These are phyloP conservation scores for Lachancea cidri DNA, from an alignment of 805 yeast genomes.

Conservation along the genomic window DNA sequence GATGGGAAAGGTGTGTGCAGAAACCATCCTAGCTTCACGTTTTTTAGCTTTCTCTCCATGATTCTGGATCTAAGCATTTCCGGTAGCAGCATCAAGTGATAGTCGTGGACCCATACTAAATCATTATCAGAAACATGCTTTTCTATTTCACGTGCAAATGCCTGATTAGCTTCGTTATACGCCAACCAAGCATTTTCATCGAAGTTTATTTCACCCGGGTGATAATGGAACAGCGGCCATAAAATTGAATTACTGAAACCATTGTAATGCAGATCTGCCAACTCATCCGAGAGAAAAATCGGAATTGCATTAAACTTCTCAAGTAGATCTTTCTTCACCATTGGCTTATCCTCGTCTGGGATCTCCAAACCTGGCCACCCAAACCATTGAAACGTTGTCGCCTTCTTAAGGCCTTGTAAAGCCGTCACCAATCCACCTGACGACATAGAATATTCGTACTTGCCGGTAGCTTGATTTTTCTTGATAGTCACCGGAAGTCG, in stretches of 20 bases:
- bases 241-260: conserved; percentile 90
- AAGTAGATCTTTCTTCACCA: conserved; percentile 65
- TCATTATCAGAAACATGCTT: conserved; percentile 68
- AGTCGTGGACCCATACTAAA: conserved; percentile 89
- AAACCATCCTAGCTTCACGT: conserved; percentile 86
- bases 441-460: conserved; percentile 83
- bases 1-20: conserved; percentile 94
- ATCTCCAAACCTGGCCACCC: conserved; percentile 97
- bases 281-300: conserved; percentile 75
- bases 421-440: conserved; percentile 98
- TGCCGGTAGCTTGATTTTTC: conserved; percentile 49
- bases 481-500: conserved; percentile 91
- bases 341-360: conserved; percentile 65
- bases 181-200: conserved; percentile 94
- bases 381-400: conserved; percentile 87
- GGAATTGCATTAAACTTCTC: conserved; percentile 81
- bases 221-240: conserved; percentile 95
- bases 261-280: conserved; percentile 90
- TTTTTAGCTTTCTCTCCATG: conserved; percentile 63
- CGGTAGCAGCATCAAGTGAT: conserved; percentile 84
- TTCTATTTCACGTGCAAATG: conserved; percentile 72
- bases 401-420: conserved; percentile 79
- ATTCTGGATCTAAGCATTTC: conserved; percentile 66
- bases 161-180: conserved; percentile 68
- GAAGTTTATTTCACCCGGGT: conserved; percentile 89